Evolutionary conservation across 78 protist genomes (phyloP).

Genomic region (Dictyostelium discoideum): DNA sequence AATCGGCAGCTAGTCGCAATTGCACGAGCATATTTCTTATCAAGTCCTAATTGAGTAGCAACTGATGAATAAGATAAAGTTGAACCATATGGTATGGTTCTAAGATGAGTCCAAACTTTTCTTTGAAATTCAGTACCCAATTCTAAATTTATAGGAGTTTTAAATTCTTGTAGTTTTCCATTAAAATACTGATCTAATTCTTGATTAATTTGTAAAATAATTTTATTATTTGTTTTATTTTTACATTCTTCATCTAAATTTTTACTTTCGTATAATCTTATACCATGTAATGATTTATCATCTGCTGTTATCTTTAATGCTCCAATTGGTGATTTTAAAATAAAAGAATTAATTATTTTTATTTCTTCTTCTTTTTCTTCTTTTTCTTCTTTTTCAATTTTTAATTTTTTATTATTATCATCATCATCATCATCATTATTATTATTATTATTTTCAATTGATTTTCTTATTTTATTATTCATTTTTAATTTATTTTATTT

Average conservation of each 20-base stretch:
- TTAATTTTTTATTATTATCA: neutral
- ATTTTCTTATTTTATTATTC: neutral
- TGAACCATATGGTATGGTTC: constrained; percentile 15
- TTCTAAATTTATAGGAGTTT: neutral
- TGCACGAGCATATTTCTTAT: constrained; percentile 15
- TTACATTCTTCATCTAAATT: neutral
- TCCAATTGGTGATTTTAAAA: neutral
- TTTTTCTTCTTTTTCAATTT: neutral
- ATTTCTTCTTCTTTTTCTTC: neutral
- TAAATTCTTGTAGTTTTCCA: constrained; percentile 13
- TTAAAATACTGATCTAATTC: constrained; percentile 28
- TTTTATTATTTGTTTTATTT: neutral
- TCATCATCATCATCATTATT: neutral
- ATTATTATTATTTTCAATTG: neutral
- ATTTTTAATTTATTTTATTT: neutral
- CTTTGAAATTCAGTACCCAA: constrained; percentile 42
- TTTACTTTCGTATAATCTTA: neutral
- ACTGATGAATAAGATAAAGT: constrained; percentile 23
- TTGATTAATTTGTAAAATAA: constrained; percentile 23
- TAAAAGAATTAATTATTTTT: neutral
- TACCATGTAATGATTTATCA: neutral
- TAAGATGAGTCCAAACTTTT: constrained; percentile 10
- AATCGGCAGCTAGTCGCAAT: too few species aligned
- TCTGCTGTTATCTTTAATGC: neutral
- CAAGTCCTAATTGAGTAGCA: neutral